Percentiles rank a stretch among this genome's conserved stretches.
These are phyloP conservation scores for Fomitopsis pinicola DNA, from an alignment of 1,284 basidiomycete genomes.

Conservation along the genomic window DNA sequence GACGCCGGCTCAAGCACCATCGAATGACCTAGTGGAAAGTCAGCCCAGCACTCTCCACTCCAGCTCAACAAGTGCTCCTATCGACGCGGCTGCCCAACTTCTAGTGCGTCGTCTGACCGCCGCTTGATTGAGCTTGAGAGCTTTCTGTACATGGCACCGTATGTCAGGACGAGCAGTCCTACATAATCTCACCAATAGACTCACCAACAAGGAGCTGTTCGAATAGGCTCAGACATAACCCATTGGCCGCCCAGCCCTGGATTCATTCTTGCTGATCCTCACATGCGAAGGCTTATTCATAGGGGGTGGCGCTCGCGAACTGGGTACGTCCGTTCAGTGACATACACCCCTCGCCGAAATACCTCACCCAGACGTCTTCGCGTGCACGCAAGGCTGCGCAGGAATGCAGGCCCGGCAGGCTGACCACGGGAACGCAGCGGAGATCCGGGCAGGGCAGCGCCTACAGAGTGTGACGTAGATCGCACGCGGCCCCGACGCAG, in stretches of 20 bases:
- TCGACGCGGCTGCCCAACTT: too few relatives aligned
- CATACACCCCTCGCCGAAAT: too few relatives aligned
- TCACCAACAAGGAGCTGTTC: not conserved
- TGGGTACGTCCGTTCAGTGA: too few relatives aligned
- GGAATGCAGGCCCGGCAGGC: not conserved
- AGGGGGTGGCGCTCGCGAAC: too few relatives aligned
- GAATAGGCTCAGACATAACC: not conserved
- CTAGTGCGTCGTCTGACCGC: too few relatives aligned
- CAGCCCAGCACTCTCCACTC: too few relatives aligned
- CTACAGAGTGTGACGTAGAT: not conserved
- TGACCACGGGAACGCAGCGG: not conserved
- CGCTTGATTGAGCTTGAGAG: not conserved
- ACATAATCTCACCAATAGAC: not conserved
- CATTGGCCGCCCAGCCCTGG: too few relatives aligned
- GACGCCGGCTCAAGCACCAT: too few relatives aligned
- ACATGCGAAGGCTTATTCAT: too few relatives aligned
- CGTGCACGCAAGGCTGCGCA: not conserved
- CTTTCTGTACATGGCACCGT: not conserved
- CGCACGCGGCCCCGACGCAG: not conserved
- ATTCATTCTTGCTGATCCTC: too few relatives aligned
- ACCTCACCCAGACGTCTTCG: not conserved
- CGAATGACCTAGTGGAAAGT: too few relatives aligned
- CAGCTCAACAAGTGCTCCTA: too few relatives aligned
- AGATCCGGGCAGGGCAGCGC: not conserved
- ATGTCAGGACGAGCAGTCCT: not conserved